Conservation (phyloP, 2,329 filamentous ascomycete species). For the Thyridium curvatum region DNA sequence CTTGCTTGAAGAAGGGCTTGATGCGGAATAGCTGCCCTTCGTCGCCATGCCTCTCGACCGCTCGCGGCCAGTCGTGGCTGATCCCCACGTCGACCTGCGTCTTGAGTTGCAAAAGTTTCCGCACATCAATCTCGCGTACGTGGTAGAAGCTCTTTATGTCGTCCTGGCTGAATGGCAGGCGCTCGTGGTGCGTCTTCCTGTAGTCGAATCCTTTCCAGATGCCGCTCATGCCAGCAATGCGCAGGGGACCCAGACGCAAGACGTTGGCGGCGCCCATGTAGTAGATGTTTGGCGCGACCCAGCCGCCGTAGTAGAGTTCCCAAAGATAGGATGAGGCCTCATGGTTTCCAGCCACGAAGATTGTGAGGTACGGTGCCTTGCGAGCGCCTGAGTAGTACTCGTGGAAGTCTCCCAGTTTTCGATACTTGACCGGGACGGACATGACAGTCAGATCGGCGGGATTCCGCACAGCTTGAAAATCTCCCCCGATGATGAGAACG, state of each 20-base stretch:
- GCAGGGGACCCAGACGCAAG: conserved; percentile 71
- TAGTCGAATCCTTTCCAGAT: conserved; percentile 96
- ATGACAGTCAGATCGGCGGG: conserved; percentile 81
- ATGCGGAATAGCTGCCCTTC: conserved; percentile 58
- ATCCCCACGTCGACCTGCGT: conserved; percentile 86
- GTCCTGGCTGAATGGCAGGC: conserved; percentile 72
- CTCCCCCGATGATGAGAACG: conserved; percentile 87
- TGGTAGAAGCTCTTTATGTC: conserved; percentile 85
- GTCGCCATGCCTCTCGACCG: conserved; percentile 75
- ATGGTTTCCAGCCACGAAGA: conserved; percentile 93
- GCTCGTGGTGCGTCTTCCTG: conserved; percentile 73
- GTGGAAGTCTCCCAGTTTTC: conserved; percentile 83
- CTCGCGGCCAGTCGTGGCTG: conserved; percentile 92
- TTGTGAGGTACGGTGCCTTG: conserved; percentile 77
- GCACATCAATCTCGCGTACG: conserved; percentile 80
- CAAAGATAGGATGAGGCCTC: conserved; percentile 86
- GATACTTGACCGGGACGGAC: conserved; percentile 84
- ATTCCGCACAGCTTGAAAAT: conserved; percentile 94
- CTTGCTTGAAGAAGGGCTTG: conserved; percentile 70
- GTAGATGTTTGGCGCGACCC: conserved; percentile 96
- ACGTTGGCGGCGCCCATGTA: conserved; percentile 93
- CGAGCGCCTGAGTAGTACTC: conserved; percentile 81
- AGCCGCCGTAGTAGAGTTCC: conserved; percentile 94
- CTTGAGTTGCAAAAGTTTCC: conserved; percentile 78
- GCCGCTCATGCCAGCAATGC: conserved; percentile 84